Evolutionary conservation across 768 basidiomycete species (phyloP), one percentile per base, ranked within the genome.

Genomic region (Mycena kentingensis): DNA sequence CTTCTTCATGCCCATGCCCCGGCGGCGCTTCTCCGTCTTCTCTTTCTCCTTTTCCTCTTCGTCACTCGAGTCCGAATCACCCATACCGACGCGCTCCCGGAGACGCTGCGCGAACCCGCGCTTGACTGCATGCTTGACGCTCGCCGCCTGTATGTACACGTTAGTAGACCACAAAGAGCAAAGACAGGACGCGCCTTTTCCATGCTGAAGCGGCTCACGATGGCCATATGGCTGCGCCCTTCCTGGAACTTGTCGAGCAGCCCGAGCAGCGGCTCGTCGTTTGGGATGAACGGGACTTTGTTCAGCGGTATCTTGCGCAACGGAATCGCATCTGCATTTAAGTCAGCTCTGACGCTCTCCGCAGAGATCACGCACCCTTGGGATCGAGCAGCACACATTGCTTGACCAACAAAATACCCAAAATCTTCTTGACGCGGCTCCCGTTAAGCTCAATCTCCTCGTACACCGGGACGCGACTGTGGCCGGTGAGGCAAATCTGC

Each of bases 201-300:
- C 12, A 77, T 77, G 46, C 84, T 87, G 60, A 88, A 82, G 38
- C 90, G 82, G 55, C 84, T 85, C 47, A 94, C 90, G 60, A 95
- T 88, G 19, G 93, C 93, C 82, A 96, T 94, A 65, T 96, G 93
- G 35, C 88, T 90, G 26, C 90, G 79, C 4, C 91, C 93, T 63
- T 93, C 91, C 67, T 94, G 92, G 67, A 95, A 95, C 54, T 78
- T 87, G 67, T 94, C 92, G 27, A 95, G 76, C 55, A 93, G 90
- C 22, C 88, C 84, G 13, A 94, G 78, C 1, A 96, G 74, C 21
- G 92, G 81, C 67, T 93, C 90, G 61, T 95, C 92, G 37, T 85
- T 87, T 2, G 92, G 89, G 3, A 95, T 89, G 47, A 88, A 89
- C 0, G 87, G 88, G 5, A 94, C 88, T 63, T 86, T 90, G 70